A percentile compares a stretch with the other conserved stretches of the same genome.
Conservation (phyloP, 1,284 basidiomycete genomes). For the Ustilago loliicola region DNA sequence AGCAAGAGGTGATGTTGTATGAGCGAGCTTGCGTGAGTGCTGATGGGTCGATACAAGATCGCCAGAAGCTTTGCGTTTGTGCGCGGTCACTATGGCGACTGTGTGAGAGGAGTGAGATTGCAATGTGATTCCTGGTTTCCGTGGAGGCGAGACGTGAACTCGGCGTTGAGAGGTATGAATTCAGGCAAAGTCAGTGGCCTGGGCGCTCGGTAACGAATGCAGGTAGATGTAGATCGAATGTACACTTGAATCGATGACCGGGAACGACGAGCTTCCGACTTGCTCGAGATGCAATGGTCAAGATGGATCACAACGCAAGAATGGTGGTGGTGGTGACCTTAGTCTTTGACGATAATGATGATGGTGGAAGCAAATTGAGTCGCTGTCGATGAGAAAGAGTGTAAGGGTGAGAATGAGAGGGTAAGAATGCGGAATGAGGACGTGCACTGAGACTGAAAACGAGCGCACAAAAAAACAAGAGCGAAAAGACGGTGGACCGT, state of each 20-base stretch:
- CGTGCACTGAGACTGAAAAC: background rate
- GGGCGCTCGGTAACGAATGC: too few relatives aligned
- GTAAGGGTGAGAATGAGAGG: background rate
- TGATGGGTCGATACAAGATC: conserved; percentile 36
- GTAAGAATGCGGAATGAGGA: background rate
- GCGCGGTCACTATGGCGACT: conserved; percentile 29
- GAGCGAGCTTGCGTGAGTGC: background rate
- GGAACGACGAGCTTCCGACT: too few relatives aligned
- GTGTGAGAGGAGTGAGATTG: background rate
- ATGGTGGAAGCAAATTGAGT: background rate
- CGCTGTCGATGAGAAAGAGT: background rate
- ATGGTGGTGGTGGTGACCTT: background rate
- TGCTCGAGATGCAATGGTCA: too few relatives aligned
- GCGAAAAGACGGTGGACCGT: too few relatives aligned
- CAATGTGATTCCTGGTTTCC: background rate
- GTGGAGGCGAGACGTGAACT: background rate
- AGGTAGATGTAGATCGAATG: too few relatives aligned
- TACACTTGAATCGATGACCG: too few relatives aligned
- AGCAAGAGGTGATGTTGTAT: conserved; percentile 27
- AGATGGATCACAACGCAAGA: too few relatives aligned
- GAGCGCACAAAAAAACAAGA: too few relatives aligned
- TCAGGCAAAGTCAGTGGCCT: too few relatives aligned
- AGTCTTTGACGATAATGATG: background rate
- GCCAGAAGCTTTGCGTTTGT: conserved; percentile 44
- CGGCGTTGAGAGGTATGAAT: too few relatives aligned